Base-by-base conservation (phyloP, 1,284 basidiomycete genomes). In the Ganoderma sp. region DNA sequence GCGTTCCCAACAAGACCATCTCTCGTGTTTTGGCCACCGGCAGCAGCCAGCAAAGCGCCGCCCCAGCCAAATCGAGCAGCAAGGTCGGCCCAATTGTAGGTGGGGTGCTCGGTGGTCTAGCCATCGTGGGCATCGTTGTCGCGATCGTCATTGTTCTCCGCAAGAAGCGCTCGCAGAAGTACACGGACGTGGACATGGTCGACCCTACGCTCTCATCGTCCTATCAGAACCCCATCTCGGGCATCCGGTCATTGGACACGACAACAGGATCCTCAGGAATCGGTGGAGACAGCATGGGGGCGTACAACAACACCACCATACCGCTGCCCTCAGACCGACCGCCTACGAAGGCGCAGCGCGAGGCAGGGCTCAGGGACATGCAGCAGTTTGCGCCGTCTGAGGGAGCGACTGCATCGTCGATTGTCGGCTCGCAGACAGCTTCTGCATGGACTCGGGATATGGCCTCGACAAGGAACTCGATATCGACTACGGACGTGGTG, bases 381-480 rank as follows among this genome's bases (percentile, higher is more conserved):
- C 65, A 64, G 9, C 43, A 50, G 8, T 65, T 70, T 64, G 66
- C 73, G 17, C 60, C 69, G 17, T 69, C 71, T 9, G 57, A 68
- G 17, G 67, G 69, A 12, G 32, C 62, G 8, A 8, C 48, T 1
- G 41, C 43, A 32, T 61, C 58, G 41, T 63, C 57, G 15, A 62
- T n/a, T 7, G 9, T 42, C 3, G 61, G 32, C 50, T 66, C 65
- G 2, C 41, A 42, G 15, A 42, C 41, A 42, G 41, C 9, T 4
- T 42, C 41, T 9, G 65, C 70, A 45, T 75, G 73, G 48, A 75
- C 73, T 58, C 41, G 67, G 14, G 72, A 75, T 2, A 74, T 73
- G n/a, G 70, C 74, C 9, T 72, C 75, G 41, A 71, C 37, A 37
- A 37, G 37, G 37, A 37, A 37, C 6, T 37, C 37, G 6, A 37